Conservation (phyloP, 352 stramenopile genomes). For the Phytophthora melonis region DNA sequence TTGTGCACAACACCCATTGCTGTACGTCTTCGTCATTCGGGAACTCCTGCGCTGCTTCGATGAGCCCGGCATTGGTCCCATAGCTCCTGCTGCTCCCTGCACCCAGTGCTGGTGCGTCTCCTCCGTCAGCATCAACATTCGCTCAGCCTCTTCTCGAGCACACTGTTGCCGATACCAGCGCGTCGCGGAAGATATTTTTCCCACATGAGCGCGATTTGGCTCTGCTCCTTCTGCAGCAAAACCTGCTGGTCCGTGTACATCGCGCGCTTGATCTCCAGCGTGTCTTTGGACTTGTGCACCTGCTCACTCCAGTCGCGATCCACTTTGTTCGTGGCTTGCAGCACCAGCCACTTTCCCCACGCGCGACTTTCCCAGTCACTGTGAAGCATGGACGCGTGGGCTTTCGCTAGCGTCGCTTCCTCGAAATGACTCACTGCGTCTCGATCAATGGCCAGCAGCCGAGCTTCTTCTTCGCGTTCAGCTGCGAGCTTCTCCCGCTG, state of each 20-base stretch:
- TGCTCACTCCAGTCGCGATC: conserved; percentile 44
- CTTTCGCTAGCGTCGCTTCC: conserved; percentile 21
- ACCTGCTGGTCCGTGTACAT: conserved; percentile 31
- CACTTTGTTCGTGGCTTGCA: conserved; percentile 26
- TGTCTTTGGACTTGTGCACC: conserved; percentile 18
- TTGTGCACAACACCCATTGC: conserved; percentile 35
- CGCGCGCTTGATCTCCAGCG: conserved; percentile 26
- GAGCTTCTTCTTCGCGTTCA: conserved; percentile 26
- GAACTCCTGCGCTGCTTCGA: conserved; percentile 43
- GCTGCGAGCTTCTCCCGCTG: conserved; percentile 28
- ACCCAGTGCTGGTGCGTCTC: conserved; percentile 31
- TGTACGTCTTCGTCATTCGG: conserved; percentile 46
- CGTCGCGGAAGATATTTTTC: conserved; percentile 23
- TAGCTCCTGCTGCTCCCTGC: conserved; percentile 34
- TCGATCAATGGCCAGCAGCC: conserved; percentile 29
- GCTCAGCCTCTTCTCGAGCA: conserved; percentile 32
- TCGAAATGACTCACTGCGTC: conserved; percentile 27
- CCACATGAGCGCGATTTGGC: conserved; percentile 27
- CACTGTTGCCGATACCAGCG: conserved; percentile 13
- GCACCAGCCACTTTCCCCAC: conserved; percentile 25
- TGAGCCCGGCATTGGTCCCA: conserved; percentile 40
- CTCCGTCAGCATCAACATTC: conserved; percentile 23
- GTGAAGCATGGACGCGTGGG: conserved; percentile 44
- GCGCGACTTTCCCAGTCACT: conserved; percentile 48
- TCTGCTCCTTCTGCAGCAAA: conserved; percentile 31